Conservation (phyloP, 179 eudicot species). For the Patellifolia procumbens region DNA sequence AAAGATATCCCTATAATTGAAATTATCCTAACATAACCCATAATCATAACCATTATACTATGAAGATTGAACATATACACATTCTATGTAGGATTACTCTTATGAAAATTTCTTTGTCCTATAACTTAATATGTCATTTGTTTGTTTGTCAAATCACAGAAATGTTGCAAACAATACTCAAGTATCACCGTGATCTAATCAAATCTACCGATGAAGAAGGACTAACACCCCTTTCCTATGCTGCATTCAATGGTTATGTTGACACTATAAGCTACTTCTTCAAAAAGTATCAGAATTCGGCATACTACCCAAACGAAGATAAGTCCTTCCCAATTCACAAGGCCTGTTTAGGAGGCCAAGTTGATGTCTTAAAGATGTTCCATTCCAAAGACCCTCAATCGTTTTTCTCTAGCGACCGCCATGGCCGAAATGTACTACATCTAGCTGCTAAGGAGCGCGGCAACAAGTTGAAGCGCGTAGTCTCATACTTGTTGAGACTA, state of each 20-base stretch:
- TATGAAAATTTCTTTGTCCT: not conserved
- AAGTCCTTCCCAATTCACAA: conserved; percentile 16
- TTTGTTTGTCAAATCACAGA: not conserved
- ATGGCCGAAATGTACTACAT: conserved; percentile 22
- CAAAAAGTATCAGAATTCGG: not conserved
- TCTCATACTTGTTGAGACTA: conserved; percentile 19
- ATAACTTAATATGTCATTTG: not conserved
- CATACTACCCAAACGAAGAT: not conserved
- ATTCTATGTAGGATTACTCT: too few species aligned
- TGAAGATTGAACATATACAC: too few species aligned
- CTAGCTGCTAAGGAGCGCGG: conserved; percentile 17
- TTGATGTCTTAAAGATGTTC: conserved; percentile 21
- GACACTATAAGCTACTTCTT: conserved; percentile 13
- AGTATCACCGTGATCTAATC: conserved; percentile 10
- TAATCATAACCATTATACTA: too few species aligned
- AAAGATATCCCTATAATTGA: too few species aligned
- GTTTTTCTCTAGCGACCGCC: not conserved
- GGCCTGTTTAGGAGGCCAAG: conserved; percentile 26
- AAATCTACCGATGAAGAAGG: not conserved
- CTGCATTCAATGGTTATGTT: conserved; percentile 13
- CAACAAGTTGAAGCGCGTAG: conserved; percentile 23
- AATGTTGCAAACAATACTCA: conserved; percentile 4
- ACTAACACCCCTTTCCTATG: conserved; percentile 24
- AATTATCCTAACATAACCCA: too few species aligned
- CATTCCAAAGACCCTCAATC: not conserved